Base-by-base conservation (phyloP, 1,139 yeast genomes). In the Saccharomyces hybrid region DNA sequence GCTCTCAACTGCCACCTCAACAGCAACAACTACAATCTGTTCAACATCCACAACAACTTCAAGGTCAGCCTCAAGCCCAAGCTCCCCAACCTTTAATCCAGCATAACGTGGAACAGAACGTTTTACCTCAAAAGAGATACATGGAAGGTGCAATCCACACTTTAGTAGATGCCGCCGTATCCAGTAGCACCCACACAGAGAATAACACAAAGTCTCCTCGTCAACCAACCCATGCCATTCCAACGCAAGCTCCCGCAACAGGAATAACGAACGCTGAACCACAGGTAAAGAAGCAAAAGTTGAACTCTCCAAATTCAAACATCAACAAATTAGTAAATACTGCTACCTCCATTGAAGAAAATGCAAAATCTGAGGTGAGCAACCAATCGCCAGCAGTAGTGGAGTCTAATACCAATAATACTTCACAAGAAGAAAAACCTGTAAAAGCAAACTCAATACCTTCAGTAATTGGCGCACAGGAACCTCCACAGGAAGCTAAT, bases 121-220 rank as follows among this genome's bases (percentile, higher is more conserved):
- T 16, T 20, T 13, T 32, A 16, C 57, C 59, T 26, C 66, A 64
- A 50, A 66, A 66, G 52, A 65, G 70, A 56, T 58, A 63, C 9
- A 56, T 61, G 53, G 70, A 65, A 49, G 66, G 64, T n/a, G 67
- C 64, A 20, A 68, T 67, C 50, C 61, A 66, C 52, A 65, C 69
- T 2, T 52, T 67, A 31, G 70, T 67, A 7, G 62, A 64, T 54
- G 70, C 70, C 25, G 69, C 69, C 5, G 65, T 63, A 3, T 59
- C 68, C 5, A 54, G 59, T 26, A 27, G 49, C 23, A 31, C 49
- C 13, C 44, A 20, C 13, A 25, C 44, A 16, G 44, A 38, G 20
- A 38, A 20, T 38, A 38, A 38, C 25, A 20, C 25, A 16, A 38
- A 38, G 13, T 38, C 25, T 20, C 44, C 44, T 38, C 13, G 20